A percentile compares a stretch with the other conserved stretches of the same genome.
phyloP scores from a whole-genome alignment of 257 asterid species.

The Solanum pimpinellifolium region DNA sequence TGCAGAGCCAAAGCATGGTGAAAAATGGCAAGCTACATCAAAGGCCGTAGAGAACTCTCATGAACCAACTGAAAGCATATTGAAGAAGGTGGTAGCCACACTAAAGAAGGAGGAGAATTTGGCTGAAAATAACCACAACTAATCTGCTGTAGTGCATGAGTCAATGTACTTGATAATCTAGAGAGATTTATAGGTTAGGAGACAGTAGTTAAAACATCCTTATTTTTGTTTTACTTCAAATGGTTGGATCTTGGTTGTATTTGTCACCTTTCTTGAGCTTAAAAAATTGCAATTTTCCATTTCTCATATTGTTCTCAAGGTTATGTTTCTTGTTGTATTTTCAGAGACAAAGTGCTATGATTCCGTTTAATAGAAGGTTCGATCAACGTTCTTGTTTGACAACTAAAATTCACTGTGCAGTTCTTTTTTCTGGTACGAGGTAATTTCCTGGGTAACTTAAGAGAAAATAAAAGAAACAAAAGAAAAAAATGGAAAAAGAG shows the following conservation, averaged over 20 bases:
- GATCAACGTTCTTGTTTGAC: neutral
- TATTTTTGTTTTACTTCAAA: neutral
- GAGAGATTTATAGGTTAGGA: neutral
- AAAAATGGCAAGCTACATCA: constrained; percentile 68
- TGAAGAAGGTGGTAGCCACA: constrained; percentile 80
- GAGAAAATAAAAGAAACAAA: neutral
- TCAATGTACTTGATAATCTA: neutral
- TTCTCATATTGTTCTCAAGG: neutral
- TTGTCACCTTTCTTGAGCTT: neutral
- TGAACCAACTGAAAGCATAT: constrained; percentile 59
- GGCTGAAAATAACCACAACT: constrained; percentile 39
- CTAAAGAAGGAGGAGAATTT: constrained; percentile 62
- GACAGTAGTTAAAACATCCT: neutral
- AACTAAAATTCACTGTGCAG: neutral
- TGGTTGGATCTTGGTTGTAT: neutral
- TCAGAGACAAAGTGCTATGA: neutral
- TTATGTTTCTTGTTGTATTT: neutral
- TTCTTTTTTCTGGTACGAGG: neutral
- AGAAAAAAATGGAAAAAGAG: neutral
- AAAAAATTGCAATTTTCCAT: neutral
- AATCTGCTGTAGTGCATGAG: neutral
- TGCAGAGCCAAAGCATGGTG: constrained; percentile 93
- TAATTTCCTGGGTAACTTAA: neutral
- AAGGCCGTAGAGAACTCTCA: constrained; percentile 94
- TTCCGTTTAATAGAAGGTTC: neutral